Conservation (phyloP, 495 filamentous ascomycete genomes). For the Neurospora sp. region DNA sequence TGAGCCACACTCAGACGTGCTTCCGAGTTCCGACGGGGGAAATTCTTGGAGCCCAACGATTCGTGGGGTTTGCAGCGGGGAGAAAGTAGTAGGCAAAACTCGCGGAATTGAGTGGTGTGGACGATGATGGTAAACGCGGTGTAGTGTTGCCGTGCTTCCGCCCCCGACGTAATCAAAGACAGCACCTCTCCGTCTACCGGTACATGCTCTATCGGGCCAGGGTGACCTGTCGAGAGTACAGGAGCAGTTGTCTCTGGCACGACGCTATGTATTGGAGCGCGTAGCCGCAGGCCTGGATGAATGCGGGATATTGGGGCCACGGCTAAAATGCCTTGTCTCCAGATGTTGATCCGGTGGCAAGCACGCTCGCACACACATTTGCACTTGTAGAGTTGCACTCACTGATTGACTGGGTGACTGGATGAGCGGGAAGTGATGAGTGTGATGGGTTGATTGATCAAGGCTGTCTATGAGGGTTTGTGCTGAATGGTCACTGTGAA, state of each 20-base stretch:
- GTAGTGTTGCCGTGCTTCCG: constrained; percentile 9
- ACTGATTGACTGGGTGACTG: constrained; percentile 6
- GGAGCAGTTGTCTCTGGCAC: constrained; percentile 10
- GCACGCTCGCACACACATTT: neutral
- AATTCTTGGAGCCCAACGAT: neutral
- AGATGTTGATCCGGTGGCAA: constrained; percentile 21
- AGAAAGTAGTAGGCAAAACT: neutral
- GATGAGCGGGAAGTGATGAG: neutral
- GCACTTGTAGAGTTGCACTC: constrained; percentile 2
- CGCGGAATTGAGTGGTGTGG: neutral
- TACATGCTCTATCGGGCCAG: neutral
- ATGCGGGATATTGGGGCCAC: constrained; percentile 24
- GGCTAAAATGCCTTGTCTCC: constrained; percentile 24
- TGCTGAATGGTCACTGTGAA: neutral
- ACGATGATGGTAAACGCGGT: constrained; percentile 6
- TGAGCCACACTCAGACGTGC: neutral
- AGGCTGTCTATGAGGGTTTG: neutral
- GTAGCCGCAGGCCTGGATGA: constrained; percentile 28
- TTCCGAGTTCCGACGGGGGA: neutral
- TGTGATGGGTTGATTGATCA: neutral
- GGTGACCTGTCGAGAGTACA: constrained; percentile 9
- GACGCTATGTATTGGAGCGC: constrained; percentile 13
- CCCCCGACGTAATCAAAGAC: constrained; percentile 9
- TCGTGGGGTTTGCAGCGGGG: neutral
- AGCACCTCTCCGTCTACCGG: neutral